Percentiles rank a stretch among this genome's conserved stretches.
phyloP scores from a whole-genome alignment of 768 basidiomycete genomes.

The Goffeauzyma gilvescens region DNA sequence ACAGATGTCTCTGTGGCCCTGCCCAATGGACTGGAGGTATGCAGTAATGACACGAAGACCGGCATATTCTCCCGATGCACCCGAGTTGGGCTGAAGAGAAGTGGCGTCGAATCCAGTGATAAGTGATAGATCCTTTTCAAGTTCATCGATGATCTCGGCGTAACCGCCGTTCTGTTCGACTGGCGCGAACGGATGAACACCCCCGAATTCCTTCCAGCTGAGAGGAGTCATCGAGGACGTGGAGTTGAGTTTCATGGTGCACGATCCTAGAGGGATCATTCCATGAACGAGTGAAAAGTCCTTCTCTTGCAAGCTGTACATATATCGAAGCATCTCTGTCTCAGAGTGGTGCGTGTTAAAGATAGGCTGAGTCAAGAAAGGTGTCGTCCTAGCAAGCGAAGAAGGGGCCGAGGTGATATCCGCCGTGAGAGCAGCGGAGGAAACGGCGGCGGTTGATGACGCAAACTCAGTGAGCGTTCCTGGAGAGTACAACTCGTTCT shows the following conservation, averaged over 20 bases:
- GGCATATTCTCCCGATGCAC: slow-evolving; percentile 91
- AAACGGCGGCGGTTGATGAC: slow-evolving; percentile 35
- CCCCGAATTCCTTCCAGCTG: slow-evolving; percentile 79
- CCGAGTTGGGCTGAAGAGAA: slow-evolving; percentile 96
- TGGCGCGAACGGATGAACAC: slow-evolving; percentile 84
- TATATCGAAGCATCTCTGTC: slow-evolving; percentile 95
- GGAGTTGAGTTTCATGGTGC: slow-evolving; percentile 96
- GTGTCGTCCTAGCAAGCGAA: slow-evolving; percentile 36
- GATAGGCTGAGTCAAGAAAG: slow-evolving; percentile 65
- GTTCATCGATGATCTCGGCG: slow-evolving; percentile 61
- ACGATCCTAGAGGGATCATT: slow-evolving; percentile 89
- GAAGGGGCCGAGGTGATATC: slow-evolving; percentile 35
- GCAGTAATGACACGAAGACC: slow-evolving; percentile 88
- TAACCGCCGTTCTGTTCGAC: slow-evolving; percentile 78
- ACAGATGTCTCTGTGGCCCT: slow-evolving; percentile 72
- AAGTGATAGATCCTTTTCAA: slow-evolving; percentile 72
- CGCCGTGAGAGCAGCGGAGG: slow-evolving; percentile 36
- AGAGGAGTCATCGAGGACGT: slow-evolving; percentile 94
- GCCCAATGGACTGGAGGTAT: slow-evolving; percentile 74
- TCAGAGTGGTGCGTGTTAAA: slow-evolving; percentile 97
- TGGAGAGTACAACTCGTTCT: slow-evolving; percentile 16
- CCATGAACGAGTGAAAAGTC: slow-evolving; percentile 86
- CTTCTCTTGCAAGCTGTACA: slow-evolving; percentile 80
- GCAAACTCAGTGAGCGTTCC: slow-evolving; percentile 11
- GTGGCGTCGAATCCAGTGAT: slow-evolving; percentile 94